These are phyloP conservation scores for Solanum ahanhuiri DNA, from an alignment of 257 asterid species.

Conservation along the genomic window DNA sequence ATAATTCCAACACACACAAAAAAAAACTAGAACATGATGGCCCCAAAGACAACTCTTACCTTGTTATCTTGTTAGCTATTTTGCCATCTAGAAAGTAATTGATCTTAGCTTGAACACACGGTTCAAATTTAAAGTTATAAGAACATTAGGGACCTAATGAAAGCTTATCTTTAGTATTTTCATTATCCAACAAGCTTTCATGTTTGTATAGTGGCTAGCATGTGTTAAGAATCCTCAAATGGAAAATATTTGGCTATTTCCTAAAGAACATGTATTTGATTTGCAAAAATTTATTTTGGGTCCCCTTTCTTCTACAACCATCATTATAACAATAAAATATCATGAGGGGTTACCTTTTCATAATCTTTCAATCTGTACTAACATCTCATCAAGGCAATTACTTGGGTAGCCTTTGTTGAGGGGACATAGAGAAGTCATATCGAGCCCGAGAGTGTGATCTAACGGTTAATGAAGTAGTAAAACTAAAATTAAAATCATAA, in stretches of 20 bases:
- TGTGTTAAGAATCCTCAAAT: conserved; percentile 20
- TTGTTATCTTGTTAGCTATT: conserved; percentile 11
- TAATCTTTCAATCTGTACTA: background rate
- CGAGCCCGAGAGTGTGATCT: background rate
- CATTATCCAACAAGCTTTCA: conserved; percentile 11
- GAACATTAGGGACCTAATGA: conserved; percentile 31
- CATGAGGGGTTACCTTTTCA: background rate
- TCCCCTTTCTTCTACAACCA: background rate
- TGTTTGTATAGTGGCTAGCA: conserved; percentile 52
- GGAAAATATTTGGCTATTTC: background rate
- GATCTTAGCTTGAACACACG: conserved; percentile 21
- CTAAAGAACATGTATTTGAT: background rate
- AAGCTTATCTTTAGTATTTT: conserved; percentile 6
- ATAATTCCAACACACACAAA: background rate
- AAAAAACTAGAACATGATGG: background rate
- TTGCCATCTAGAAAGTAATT: conserved; percentile 2
- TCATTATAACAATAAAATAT: background rate
- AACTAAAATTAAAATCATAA: too few relatives aligned
- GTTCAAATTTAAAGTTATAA: conserved; percentile 29
- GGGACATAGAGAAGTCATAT: background rate
- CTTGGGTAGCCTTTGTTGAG: background rate
- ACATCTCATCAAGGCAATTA: background rate
- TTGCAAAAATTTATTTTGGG: background rate
- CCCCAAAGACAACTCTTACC: conserved; percentile 13
- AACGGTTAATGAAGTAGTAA: background rate